phyloP scores from a whole-genome alignment of 371 early-diverging fungal species.

The Fennellomyces sp. region DNA sequence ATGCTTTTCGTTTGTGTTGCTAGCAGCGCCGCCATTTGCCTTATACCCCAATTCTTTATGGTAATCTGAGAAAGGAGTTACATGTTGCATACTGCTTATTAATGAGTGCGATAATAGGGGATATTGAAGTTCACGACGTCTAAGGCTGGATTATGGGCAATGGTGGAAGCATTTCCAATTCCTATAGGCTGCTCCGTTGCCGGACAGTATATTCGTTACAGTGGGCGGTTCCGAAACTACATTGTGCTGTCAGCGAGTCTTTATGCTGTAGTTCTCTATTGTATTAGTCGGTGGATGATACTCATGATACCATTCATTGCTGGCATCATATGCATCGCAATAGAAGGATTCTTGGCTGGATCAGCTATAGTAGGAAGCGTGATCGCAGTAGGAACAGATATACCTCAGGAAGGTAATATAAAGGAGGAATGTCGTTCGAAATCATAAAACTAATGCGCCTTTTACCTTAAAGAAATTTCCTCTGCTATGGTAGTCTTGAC shows the following conservation, averaged over 20 bases:
- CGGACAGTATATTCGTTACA: background rate
- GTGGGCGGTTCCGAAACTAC: constrained; percentile 13
- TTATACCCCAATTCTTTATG: constrained; percentile 42
- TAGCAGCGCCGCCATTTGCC: constrained; percentile 25
- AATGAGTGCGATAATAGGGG: background rate
- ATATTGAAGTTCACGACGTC: background rate
- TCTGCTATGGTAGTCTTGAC: constrained; percentile 51
- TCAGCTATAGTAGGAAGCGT: background rate
- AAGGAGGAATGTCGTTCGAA: background rate
- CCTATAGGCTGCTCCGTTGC: constrained; percentile 1
- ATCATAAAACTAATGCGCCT: too few relatives aligned
- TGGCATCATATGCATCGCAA: background rate
- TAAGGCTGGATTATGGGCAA: background rate
- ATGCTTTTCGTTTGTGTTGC: constrained; percentile 33
- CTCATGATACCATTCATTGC: background rate
- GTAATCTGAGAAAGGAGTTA: constrained; percentile 13
- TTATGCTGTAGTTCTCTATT: background rate
- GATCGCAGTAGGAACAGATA: constrained; percentile 1
- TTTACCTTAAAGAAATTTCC: constrained; percentile 41
- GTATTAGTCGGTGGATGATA: background rate
- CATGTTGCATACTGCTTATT: background rate
- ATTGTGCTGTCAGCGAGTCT: background rate
- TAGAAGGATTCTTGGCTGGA: background rate
- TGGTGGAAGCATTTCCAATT: background rate
- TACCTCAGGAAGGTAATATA: constrained; percentile 2